Percentiles rank a stretch among this genome's conserved stretches.
phyloP scores from a whole-genome alignment of 129 eudicot genomes.

The Artemisia annua region DNA sequence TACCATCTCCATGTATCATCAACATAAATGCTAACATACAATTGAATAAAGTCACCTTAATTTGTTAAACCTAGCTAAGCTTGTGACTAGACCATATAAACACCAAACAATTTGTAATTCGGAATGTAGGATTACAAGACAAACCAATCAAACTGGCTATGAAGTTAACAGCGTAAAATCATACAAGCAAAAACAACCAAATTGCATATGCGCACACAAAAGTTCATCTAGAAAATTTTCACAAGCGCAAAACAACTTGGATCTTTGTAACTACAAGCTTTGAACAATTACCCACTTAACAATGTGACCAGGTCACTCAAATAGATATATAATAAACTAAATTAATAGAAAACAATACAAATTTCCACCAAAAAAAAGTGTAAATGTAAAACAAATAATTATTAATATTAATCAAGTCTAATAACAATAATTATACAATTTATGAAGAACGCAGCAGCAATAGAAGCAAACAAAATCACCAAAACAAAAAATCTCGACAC shows the following conservation, averaged over 20 bases:
- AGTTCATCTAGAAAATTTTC: neutral
- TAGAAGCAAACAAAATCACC: conserved; percentile 31
- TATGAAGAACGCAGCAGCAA: neutral
- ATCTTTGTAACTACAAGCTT: neutral
- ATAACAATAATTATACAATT: conserved; percentile 25
- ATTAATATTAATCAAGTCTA: neutral
- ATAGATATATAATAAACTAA: too few species aligned
- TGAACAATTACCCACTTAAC: neutral
- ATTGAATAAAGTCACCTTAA: too few species aligned
- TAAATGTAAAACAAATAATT: neutral
- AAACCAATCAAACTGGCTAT: too few species aligned
- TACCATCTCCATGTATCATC: too few species aligned
- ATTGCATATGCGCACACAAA: neutral
- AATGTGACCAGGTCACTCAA: too few species aligned
- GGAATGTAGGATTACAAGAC: too few species aligned
- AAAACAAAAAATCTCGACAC: neutral
- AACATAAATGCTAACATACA: too few species aligned
- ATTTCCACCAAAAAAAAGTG: neutral
- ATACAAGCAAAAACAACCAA: neutral
- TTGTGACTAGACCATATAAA: too few species aligned
- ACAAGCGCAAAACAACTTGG: neutral
- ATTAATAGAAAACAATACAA: neutral
- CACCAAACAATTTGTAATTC: too few species aligned
- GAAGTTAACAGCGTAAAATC: neutral
- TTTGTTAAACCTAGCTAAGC: too few species aligned